Percentiles rank a stretch among this genome's conserved stretches.
Evolutionary conservation across 1,139 yeast genomes (phyloP).

Genomic region (Sugiyamaella pinicola): DNA sequence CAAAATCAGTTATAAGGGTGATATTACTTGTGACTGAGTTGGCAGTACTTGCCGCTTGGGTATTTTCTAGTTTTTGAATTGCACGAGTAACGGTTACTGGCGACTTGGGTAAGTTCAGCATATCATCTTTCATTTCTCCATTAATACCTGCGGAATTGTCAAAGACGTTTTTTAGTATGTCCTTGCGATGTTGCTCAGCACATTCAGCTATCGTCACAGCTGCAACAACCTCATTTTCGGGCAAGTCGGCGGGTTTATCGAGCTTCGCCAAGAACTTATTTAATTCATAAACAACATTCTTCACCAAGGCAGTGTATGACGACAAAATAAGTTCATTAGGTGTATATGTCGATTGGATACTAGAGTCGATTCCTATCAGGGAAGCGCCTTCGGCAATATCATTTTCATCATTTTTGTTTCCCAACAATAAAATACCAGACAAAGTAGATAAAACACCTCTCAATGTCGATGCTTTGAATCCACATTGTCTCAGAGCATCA

Average conservation of each 20-base stretch:
- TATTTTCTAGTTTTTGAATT: conserved; percentile 27
- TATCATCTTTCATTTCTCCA: conserved; percentile 45
- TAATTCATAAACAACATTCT: conserved; percentile 40
- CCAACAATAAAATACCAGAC: conserved; percentile 46
- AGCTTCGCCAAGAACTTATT: conserved; percentile 40
- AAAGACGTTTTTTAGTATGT: conserved; percentile 41
- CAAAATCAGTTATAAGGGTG: conserved; percentile 28
- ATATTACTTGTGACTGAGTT: conserved; percentile 5
- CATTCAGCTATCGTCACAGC: conserved; percentile 45
- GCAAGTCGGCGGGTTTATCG: conserved; percentile 36
- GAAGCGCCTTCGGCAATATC: conserved; percentile 47
- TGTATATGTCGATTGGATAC: conserved; percentile 34
- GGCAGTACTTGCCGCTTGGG: conserved; percentile 7
- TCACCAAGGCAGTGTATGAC: conserved; percentile 40
- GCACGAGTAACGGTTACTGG: conserved; percentile 38
- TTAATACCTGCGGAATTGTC: conserved; percentile 44
- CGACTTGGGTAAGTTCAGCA: conserved; percentile 41
- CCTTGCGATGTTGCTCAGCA: conserved; percentile 32
- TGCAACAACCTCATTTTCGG: conserved; percentile 40
- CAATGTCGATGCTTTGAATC: conserved; percentile 40
- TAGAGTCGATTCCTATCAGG: conserved; percentile 44
- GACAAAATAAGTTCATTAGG: conserved; percentile 41
- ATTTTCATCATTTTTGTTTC: conserved; percentile 36
- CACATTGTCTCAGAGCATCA: conserved; percentile 43
- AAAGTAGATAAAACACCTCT: conserved; percentile 42